These are phyloP conservation scores for Candida silvicultrix DNA, from an alignment of 805 yeast species.

Conservation along the genomic window DNA sequence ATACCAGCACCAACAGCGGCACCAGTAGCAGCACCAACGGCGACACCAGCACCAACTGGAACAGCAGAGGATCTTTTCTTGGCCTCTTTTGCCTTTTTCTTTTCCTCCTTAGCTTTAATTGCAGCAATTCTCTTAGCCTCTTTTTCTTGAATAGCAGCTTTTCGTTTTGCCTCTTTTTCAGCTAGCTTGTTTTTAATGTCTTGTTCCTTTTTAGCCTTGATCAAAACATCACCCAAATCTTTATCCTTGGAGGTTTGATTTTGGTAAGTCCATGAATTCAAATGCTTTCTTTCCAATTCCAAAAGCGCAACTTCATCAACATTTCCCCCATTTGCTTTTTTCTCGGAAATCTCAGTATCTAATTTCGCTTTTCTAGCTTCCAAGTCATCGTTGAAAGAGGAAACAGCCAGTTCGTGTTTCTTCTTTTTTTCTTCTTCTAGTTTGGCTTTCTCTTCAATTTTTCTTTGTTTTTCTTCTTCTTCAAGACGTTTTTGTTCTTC, in stretches of 20 bases:
- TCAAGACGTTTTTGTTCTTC: constrained; percentile 1
- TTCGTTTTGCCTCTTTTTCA: constrained; percentile 4
- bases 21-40: constrained; percentile 8
- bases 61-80: constrained; percentile 3
- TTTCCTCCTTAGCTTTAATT: constrained; percentile 5
- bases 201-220: neutral
- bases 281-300: neutral
- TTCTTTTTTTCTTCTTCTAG: constrained; percentile 7
- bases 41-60: constrained; percentile 11
- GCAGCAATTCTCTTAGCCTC: constrained; percentile 10
- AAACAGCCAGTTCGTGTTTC: constrained; percentile 1
- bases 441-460: constrained; percentile 8
- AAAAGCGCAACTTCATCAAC: neutral
- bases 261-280: neutral
- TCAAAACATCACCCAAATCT: neutral
- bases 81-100: constrained; percentile 1
- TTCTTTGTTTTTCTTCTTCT: constrained; percentile 9
- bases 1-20: constrained; percentile 1
- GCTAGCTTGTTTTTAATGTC: constrained; percentile 2
- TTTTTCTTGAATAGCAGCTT: constrained; percentile 13
- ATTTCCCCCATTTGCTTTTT: neutral
- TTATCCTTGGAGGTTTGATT: neutral
- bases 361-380: neutral
- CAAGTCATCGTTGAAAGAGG: neutral
- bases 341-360: neutral